phyloP scores from a whole-genome alignment of 2,329 filamentous ascomycete genomes.

The Juglanconis juglandina region DNA sequence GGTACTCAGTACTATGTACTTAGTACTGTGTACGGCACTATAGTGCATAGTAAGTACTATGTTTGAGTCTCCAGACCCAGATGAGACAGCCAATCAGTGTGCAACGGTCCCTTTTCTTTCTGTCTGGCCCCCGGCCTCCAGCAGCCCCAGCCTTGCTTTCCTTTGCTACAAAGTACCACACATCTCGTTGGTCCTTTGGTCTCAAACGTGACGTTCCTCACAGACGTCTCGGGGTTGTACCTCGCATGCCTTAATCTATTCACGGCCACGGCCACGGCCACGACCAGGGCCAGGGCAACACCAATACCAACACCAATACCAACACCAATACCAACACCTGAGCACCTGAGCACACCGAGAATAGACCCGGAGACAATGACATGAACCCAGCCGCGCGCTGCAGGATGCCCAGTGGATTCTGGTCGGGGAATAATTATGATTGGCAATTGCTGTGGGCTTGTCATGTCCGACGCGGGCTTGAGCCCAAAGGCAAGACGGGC shows the following conservation, averaged over 20 bases:
- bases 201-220: neutral
- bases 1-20: too few relatives aligned
- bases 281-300: too few relatives aligned
- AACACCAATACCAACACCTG: neutral
- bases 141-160: neutral
- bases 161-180: too few relatives aligned
- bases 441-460: neutral
- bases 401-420: neutral
- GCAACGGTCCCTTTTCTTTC: neutral
- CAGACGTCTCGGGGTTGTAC: conserved; percentile 1
- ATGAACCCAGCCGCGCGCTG: neutral
- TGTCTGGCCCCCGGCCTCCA: neutral
- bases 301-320: too few relatives aligned
- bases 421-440: neutral
- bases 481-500: conserved; percentile 8
- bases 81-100: conserved; percentile 2
- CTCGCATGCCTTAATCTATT: conserved; percentile 15
- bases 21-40: too few relatives aligned
- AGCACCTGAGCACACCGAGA: neutral
- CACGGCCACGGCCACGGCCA: too few relatives aligned
- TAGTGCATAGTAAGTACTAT: neutral
- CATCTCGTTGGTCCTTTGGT: too few relatives aligned
- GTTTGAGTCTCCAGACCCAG: neutral
- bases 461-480: neutral
- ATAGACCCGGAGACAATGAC: neutral